These are phyloP conservation scores for Diaporthe australafricana DNA, from an alignment of 2,329 filamentous ascomycete species.

Conservation along the genomic window DNA sequence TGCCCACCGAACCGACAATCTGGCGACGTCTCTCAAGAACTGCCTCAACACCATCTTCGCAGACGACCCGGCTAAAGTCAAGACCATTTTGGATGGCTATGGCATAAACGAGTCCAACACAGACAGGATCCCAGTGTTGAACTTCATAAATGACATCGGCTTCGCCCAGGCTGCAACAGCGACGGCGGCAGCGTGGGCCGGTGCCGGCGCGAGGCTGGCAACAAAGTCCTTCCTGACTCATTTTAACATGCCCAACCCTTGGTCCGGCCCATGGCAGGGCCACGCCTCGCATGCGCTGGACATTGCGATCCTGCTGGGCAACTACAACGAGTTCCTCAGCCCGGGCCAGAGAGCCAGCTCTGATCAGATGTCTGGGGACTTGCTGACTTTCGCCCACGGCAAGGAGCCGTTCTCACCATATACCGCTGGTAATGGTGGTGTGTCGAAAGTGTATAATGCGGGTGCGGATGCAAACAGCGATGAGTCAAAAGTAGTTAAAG, in stretches of 20 bases:
- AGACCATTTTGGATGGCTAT: constrained; percentile 23
- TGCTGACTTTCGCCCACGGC: constrained; percentile 53
- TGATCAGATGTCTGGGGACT: constrained; percentile 49
- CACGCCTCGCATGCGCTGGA: constrained; percentile 57
- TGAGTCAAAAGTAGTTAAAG: constrained; percentile 9
- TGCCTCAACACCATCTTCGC: constrained; percentile 31
- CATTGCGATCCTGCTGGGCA: constrained; percentile 57
- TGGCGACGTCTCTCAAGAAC: constrained; percentile 10
- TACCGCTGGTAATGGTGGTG: background rate
- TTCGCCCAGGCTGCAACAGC: constrained; percentile 27
- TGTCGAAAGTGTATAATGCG: constrained; percentile 34
- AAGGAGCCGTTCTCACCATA: constrained; percentile 39
- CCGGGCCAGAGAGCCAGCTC: constrained; percentile 47
- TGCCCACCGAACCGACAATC: constrained; percentile 26
- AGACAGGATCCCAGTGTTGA: constrained; percentile 17
- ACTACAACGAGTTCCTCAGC: constrained; percentile 53
- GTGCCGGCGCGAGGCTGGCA: background rate
- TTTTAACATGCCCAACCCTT: constrained; percentile 61
- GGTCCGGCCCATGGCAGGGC: constrained; percentile 55
- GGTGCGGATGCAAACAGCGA: constrained; percentile 23
- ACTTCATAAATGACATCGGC: constrained; percentile 34
- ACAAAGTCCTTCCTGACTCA: constrained; percentile 40
- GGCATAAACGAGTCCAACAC: constrained; percentile 21
- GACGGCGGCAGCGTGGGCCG: constrained; percentile 28
- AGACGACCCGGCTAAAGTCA: constrained; percentile 2